phyloP scores from a whole-genome alignment of 2,329 filamentous ascomycete species.

The Chaetomium sp. region DNA sequence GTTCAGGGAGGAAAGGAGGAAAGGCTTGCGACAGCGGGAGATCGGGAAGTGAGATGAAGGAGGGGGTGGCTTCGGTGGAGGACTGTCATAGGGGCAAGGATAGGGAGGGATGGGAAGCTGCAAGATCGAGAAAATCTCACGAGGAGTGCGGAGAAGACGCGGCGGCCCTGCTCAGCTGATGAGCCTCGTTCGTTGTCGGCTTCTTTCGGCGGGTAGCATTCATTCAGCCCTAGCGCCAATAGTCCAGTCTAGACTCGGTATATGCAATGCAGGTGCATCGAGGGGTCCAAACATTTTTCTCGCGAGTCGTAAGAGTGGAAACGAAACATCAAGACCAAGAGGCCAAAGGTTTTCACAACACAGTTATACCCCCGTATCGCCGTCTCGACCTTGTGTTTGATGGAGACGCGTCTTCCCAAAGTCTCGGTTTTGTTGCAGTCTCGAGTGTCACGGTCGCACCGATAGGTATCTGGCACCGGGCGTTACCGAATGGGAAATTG shows the following conservation, averaged over 20 bases:
- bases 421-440: background rate
- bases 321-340: background rate
- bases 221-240: conserved; percentile 19
- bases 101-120: background rate
- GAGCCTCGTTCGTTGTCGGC: background rate
- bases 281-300: background rate
- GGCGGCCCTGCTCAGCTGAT: conserved; percentile 13
- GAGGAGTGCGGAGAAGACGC: background rate
- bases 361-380: background rate
- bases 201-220: background rate
- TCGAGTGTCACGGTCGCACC: conserved; percentile 10
- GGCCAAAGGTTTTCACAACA: background rate
- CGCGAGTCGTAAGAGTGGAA: background rate
- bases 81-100: background rate
- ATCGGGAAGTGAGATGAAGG: background rate
- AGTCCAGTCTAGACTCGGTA: conserved; percentile 10
- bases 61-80: background rate
- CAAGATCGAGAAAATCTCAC: background rate
- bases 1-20: background rate
- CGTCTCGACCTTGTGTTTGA: background rate
- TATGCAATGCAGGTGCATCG: conserved; percentile 10
- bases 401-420: conserved; percentile 1
- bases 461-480: conserved; percentile 17
- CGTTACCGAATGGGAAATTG: conserved; percentile 10
- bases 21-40: background rate